Evolutionary conservation across 306 rosid species (phyloP).

Genomic region (Oemleria cerasiformis): DNA sequence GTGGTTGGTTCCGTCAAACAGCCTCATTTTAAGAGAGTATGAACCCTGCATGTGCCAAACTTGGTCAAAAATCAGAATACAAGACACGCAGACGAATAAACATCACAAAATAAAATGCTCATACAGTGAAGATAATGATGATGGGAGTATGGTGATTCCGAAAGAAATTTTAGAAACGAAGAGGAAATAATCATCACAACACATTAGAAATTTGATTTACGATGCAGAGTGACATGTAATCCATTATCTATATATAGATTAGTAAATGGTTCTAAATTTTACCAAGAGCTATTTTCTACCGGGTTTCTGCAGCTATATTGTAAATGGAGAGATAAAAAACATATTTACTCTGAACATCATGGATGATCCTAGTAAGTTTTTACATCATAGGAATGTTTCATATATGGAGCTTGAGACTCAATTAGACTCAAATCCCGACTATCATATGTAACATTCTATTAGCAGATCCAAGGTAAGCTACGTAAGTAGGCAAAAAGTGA

Average conservation of each 20-base stretch:
- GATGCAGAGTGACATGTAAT: not conserved
- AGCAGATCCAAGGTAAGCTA: not conserved
- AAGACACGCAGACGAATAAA: not conserved
- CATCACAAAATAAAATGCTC: not conserved
- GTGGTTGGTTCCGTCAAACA: constrained; percentile 49
- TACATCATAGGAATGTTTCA: not conserved
- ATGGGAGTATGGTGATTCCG: not conserved
- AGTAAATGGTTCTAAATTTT: not conserved
- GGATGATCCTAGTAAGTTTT: not conserved
- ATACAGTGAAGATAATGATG: not conserved
- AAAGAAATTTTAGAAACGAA: not conserved
- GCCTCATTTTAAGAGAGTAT: constrained; percentile 64
- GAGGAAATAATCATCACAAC: not conserved
- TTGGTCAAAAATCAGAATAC: constrained; percentile 29
- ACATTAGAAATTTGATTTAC: not conserved
- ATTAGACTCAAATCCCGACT: not conserved
- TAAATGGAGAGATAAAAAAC: not conserved
- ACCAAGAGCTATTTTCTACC: not conserved
- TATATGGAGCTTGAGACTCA: not conserved
- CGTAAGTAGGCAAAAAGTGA: not conserved
- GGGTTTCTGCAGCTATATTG: not conserved
- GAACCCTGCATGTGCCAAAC: constrained; percentile 56
- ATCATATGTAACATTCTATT: not conserved
- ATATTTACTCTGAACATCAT: not conserved
- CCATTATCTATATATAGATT: not conserved